Evolutionary conservation across 345 rosid species (phyloP).

Genomic region (Linum trigynum): DNA sequence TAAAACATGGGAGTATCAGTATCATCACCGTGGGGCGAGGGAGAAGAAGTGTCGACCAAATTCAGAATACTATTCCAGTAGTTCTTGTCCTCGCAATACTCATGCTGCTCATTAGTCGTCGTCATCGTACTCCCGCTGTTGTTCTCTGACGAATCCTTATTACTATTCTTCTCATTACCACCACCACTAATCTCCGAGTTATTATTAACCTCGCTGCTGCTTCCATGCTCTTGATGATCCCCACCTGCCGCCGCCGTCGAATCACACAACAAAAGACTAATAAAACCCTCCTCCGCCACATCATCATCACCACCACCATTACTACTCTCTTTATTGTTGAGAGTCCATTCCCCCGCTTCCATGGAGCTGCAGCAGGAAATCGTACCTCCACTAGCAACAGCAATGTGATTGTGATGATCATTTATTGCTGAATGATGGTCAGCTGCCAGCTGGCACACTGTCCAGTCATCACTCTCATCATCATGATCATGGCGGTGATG

Average conservation of each 20-base stretch:
- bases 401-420: too few relatives aligned
- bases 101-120: too few relatives aligned
- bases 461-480: neutral
- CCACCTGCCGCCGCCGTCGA: neutral
- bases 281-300: neutral
- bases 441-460: neutral
- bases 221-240: too few relatives aligned
- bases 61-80: conserved; percentile 3
- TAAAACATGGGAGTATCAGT: neutral
- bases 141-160: neutral
- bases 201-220: neutral
- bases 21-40: neutral
- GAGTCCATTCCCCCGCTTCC: neutral
- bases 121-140: neutral
- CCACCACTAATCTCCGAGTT: neutral
- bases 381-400: too few relatives aligned
- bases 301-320: neutral
- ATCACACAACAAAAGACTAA: neutral
- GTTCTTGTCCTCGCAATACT: neutral
- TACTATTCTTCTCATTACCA: neutral
- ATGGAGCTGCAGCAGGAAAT: neutral
- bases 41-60: neutral
- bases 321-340: neutral
- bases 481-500: neutral
- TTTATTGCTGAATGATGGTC: too few relatives aligned